Conservation (phyloP, 495 filamentous ascomycete genomes). For the Glonium stellatum region DNA sequence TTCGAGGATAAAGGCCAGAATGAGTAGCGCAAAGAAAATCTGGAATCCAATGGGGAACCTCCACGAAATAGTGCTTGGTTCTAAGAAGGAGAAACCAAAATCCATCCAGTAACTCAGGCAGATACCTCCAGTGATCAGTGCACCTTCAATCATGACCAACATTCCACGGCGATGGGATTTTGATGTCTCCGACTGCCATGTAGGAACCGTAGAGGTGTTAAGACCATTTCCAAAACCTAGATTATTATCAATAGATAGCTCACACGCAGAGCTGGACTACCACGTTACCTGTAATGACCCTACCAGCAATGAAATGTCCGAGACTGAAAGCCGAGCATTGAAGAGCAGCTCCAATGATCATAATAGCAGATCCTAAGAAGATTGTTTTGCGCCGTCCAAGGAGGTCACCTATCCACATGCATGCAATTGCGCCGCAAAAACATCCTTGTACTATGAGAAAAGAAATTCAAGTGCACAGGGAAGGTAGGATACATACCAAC, state of each 20-base stretch:
- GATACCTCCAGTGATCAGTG: slow-evolving; percentile 24
- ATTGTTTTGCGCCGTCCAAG: slow-evolving; percentile 16
- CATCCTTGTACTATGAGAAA: neutral
- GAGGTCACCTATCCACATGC: slow-evolving; percentile 7
- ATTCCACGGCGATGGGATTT: slow-evolving; percentile 35
- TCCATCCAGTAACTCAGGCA: slow-evolving; percentile 31
- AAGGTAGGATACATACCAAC: neutral
- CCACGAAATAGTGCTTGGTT: slow-evolving; percentile 42
- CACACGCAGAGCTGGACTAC: neutral
- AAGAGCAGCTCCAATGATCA: slow-evolving; percentile 23
- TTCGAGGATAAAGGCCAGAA: slow-evolving; percentile 33
- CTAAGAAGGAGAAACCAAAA: slow-evolving; percentile 41
- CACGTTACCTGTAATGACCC: slow-evolving; percentile 12
- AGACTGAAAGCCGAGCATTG: slow-evolving; percentile 25
- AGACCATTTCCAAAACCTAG: slow-evolving; percentile 60
- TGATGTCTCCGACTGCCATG: slow-evolving; percentile 31
- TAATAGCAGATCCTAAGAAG: slow-evolving; percentile 24
- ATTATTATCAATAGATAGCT: slow-evolving; percentile 30
- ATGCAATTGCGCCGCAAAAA: slow-evolving; percentile 4
- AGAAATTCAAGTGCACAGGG: neutral
- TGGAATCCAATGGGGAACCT: slow-evolving; percentile 46
- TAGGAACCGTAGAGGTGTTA: slow-evolving; percentile 43
- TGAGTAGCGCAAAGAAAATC: slow-evolving; percentile 38
- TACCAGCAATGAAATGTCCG: slow-evolving; percentile 26
- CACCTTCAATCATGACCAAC: slow-evolving; percentile 37